Conservation (phyloP, 805 yeast genomes). For the Barnettozyma sp. region DNA sequence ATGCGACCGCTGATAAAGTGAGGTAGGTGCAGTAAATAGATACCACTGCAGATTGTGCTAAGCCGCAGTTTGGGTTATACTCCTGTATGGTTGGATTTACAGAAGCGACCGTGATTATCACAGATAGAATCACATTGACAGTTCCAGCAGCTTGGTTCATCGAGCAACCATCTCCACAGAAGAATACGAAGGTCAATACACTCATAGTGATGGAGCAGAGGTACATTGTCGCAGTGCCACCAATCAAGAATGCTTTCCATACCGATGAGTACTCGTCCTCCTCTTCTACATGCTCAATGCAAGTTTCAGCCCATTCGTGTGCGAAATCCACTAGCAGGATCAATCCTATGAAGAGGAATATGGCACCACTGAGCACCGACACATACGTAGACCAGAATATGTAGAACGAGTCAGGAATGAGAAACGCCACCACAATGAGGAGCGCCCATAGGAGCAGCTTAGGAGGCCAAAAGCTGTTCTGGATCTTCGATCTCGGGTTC, state of each 20-base stretch:
- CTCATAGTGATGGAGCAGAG: slow-evolving; percentile 65
- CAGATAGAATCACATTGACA: slow-evolving; percentile 59
- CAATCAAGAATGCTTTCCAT: slow-evolving; percentile 77
- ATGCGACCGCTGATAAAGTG: slow-evolving; percentile 85
- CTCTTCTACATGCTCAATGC: slow-evolving; percentile 83
- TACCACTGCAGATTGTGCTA: slow-evolving; percentile 96
- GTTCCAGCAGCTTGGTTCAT: slow-evolving; percentile 87
- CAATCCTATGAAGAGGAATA: slow-evolving; percentile 84
- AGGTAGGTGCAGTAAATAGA: slow-evolving; percentile 88
- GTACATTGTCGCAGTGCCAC: slow-evolving; percentile 87
- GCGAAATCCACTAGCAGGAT: slow-evolving; percentile 93
- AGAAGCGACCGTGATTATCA: slow-evolving; percentile 62
- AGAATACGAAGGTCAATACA: slow-evolving; percentile 71
- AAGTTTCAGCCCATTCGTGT: slow-evolving; percentile 97
- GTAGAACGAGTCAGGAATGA: slow-evolving; percentile 83
- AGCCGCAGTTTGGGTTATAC: slow-evolving; percentile 88
- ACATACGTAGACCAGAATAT: slow-evolving; percentile 87
- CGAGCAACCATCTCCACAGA: slow-evolving; percentile 73
- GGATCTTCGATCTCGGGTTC: slow-evolving; percentile 74
- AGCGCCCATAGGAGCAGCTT: slow-evolving; percentile 57
- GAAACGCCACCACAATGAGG: slow-evolving; percentile 55
- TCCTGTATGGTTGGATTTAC: slow-evolving; percentile 83
- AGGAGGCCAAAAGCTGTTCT: slow-evolving; percentile 87
- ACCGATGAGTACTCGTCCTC: slow-evolving; percentile 52
- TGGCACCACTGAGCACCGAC: slow-evolving; percentile 75